Conservation (phyloP, 176 grass and related monocot genomes). For the Ensete glaucum region DNA sequence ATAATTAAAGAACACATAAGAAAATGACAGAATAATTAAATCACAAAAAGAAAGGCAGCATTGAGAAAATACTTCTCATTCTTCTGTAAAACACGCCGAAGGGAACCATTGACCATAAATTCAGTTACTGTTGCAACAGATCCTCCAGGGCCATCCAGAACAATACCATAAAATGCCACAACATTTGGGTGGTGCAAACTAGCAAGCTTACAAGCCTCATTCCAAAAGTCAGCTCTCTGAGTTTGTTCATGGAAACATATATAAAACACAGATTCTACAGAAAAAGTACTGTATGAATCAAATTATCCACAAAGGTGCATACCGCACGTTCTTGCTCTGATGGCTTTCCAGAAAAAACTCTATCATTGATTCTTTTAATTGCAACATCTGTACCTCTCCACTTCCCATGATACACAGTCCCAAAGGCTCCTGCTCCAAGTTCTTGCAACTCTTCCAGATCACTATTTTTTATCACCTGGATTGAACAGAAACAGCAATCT, state of each 20-base stretch:
- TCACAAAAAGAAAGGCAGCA: background rate
- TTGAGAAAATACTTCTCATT: constrained; percentile 62
- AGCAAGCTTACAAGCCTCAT: constrained; percentile 87
- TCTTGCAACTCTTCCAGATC: constrained; percentile 92
- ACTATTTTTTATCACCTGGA: constrained; percentile 95
- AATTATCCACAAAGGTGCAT: constrained; percentile 6
- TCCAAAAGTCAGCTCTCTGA: constrained; percentile 96
- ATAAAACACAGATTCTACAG: constrained; percentile 5
- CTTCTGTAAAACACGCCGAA: constrained; percentile 70
- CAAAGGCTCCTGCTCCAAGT: constrained; percentile 94
- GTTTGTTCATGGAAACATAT: constrained; percentile 11
- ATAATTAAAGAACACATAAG: background rate
- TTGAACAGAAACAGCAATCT: constrained; percentile 1
- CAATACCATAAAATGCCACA: constrained; percentile 93
- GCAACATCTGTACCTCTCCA: constrained; percentile 64
- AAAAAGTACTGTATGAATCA: constrained; percentile 1
- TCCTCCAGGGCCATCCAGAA: constrained; percentile 81
- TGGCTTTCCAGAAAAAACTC: constrained; percentile 84
- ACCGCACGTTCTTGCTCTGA: constrained; percentile 96
- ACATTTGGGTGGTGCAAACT: constrained; percentile 93
- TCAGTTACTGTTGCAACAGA: constrained; percentile 92
- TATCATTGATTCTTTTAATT: constrained; percentile 29
- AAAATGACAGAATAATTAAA: background rate
- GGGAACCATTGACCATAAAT: constrained; percentile 98
- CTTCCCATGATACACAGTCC: constrained; percentile 98